phyloP scores from a whole-genome alignment of 768 basidiomycete species.

The Saitozyma podzolica region DNA sequence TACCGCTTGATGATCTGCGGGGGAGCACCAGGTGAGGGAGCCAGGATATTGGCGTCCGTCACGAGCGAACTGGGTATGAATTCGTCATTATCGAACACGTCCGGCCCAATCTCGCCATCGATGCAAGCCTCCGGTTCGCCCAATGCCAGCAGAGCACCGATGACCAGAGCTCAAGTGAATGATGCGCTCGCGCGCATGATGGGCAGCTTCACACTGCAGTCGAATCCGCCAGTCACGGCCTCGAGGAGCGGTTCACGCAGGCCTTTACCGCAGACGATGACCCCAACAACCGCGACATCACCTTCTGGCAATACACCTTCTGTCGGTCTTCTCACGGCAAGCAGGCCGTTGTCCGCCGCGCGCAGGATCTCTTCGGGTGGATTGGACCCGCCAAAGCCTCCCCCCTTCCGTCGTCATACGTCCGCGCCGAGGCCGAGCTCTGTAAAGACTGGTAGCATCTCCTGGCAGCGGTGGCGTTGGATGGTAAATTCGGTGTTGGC shows the following conservation, averaged over 20 bases:
- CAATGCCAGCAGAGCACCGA: conserved; percentile 21
- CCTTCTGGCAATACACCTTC: conserved; percentile 13
- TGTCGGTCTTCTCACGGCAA: conserved; percentile 35
- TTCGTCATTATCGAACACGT: conserved; percentile 42
- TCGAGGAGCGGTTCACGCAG: background rate
- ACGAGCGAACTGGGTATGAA: conserved; percentile 42
- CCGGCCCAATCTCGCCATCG: conserved; percentile 23
- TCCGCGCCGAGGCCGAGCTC: conserved; percentile 20
- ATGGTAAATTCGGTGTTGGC: no score
- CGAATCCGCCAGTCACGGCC: background rate
- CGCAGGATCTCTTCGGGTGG: conserved; percentile 7
- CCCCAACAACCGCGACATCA: background rate
- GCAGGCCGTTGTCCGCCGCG: conserved; percentile 23
- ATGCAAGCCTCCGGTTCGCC: conserved; percentile 1
- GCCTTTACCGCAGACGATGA: background rate
- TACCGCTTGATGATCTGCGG: conserved; percentile 47
- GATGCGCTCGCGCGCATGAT: conserved; percentile 43
- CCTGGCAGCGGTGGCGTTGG: no score
- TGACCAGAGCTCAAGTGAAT: conserved; percentile 45
- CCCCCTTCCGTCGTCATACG: conserved; percentile 16
- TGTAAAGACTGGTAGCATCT: conserved; percentile 2
- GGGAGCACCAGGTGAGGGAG: conserved; percentile 11
- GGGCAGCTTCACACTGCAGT: conserved; percentile 36
- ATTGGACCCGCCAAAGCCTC: conserved; percentile 5
- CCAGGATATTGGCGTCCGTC: conserved; percentile 12